Evolutionary conservation across 257 asterid genomes (phyloP).

Genomic region (Nicotiana undulata): DNA sequence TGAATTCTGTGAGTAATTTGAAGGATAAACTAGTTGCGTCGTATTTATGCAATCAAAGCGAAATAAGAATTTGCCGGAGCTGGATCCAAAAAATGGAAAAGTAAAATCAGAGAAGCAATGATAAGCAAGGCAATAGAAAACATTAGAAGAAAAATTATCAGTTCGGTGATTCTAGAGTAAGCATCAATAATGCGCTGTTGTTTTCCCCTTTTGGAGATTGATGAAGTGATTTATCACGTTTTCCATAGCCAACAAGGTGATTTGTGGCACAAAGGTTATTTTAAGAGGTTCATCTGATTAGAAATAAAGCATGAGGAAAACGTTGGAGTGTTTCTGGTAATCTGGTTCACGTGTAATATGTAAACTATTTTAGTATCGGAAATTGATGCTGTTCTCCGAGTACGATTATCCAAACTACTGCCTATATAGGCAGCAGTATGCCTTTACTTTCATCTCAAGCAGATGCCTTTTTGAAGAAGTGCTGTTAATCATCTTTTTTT

Average conservation of each 20-base stretch:
- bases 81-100: neutral
- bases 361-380: neutral
- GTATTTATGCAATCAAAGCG: neutral
- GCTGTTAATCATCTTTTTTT: neutral
- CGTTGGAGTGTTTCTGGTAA: neutral
- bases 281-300: neutral
- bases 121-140: neutral
- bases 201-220: neutral
- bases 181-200: neutral
- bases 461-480: neutral
- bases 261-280: neutral
- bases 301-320: neutral
- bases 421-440: neutral
- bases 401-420: neutral
- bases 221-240: neutral
- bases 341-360: neutral
- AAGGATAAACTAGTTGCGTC: neutral
- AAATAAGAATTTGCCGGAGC: neutral
- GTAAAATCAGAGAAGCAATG: neutral
- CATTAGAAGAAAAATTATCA: neutral
- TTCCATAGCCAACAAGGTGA: neutral
- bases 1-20: neutral
- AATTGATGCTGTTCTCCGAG: neutral
- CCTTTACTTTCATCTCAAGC: neutral
- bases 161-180: neutral